phyloP scores from a whole-genome alignment of 306 rosid genomes.

The Pyrus bretschneideri region DNA sequence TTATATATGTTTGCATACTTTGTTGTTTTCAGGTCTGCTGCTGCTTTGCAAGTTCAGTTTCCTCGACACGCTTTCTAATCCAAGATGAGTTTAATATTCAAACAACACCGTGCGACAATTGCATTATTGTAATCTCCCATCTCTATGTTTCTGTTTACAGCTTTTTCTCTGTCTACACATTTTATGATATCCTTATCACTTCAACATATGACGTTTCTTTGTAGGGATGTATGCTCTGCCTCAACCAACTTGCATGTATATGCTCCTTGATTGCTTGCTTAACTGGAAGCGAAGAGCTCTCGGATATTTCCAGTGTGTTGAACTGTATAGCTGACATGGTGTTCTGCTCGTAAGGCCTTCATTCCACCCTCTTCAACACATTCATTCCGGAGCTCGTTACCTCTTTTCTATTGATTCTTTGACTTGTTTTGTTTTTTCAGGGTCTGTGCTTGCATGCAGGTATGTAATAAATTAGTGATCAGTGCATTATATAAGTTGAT shows the following conservation, averaged over 20 bases:
- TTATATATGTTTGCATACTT: neutral
- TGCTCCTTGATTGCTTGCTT: slow-evolving; percentile 50
- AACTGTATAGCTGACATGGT: slow-evolving; percentile 48
- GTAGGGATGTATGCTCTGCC: slow-evolving; percentile 47
- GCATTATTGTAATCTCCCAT: slow-evolving; percentile 51
- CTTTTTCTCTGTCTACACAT: neutral
- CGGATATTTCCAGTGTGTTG: slow-evolving; percentile 40
- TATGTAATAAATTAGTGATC: slow-evolving; percentile 1
- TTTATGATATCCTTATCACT: neutral
- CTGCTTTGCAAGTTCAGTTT: slow-evolving; percentile 63
- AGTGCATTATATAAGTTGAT: neutral
- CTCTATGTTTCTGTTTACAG: neutral
- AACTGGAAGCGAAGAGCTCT: slow-evolving; percentile 46
- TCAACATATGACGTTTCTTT: neutral
- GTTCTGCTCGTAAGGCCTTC: slow-evolving; percentile 62
- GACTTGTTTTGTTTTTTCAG: slow-evolving; percentile 18
- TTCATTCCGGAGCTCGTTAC: neutral
- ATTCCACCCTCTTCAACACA: neutral
- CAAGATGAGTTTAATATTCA: slow-evolving; percentile 85
- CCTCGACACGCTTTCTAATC: slow-evolving; percentile 73
- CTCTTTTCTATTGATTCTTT: slow-evolving; percentile 6
- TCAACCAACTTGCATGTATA: slow-evolving; percentile 56
- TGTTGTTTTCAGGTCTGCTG: slow-evolving; percentile 46
- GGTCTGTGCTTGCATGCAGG: slow-evolving; percentile 88
- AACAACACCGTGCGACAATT: slow-evolving; percentile 61